phyloP scores from a whole-genome alignment of 1,284 basidiomycete genomes.

The Ganoderma lucidum region DNA sequence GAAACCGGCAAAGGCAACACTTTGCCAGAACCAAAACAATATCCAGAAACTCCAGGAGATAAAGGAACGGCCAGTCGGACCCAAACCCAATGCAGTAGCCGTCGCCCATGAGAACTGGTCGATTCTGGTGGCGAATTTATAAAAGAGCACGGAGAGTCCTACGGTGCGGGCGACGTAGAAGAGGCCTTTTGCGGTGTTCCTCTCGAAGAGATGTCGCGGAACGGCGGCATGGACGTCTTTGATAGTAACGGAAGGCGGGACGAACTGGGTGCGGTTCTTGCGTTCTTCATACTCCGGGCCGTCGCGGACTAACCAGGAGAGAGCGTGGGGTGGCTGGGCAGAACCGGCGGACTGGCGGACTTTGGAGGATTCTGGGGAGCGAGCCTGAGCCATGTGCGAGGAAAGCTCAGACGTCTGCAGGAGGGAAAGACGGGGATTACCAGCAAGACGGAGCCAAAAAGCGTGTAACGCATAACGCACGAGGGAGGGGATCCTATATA shows the following conservation, averaged over 20 bases:
- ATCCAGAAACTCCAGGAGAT: conserved; percentile 35
- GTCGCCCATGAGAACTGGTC: conserved; percentile 22
- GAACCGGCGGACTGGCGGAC: neutral
- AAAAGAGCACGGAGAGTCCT: conserved; percentile 34
- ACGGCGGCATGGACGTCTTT: conserved; percentile 57
- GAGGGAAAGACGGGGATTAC: neutral
- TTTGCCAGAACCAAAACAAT: conserved; percentile 42
- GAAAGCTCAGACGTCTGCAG: neutral
- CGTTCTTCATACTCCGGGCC: conserved; percentile 40
- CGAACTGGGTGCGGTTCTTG: conserved; percentile 39
- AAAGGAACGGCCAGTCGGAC: neutral
- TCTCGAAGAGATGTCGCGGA: conserved; percentile 62
- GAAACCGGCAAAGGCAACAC: conserved; percentile 38
- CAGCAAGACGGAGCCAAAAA: neutral
- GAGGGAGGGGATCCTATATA: conserved; percentile 1
- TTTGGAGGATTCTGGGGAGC: neutral
- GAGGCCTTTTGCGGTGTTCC: conserved; percentile 46
- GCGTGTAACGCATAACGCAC: neutral
- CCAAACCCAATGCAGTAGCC: neutral
- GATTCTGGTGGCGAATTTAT: conserved; percentile 36
- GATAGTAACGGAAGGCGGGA: conserved; percentile 49
- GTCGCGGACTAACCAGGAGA: conserved; percentile 32
- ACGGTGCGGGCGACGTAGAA: conserved; percentile 52
- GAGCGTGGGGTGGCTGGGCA: neutral
- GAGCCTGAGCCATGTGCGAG: neutral